Conservation (phyloP, 2,329 filamentous ascomycete species). For the Lecanosticta acicola region DNA sequence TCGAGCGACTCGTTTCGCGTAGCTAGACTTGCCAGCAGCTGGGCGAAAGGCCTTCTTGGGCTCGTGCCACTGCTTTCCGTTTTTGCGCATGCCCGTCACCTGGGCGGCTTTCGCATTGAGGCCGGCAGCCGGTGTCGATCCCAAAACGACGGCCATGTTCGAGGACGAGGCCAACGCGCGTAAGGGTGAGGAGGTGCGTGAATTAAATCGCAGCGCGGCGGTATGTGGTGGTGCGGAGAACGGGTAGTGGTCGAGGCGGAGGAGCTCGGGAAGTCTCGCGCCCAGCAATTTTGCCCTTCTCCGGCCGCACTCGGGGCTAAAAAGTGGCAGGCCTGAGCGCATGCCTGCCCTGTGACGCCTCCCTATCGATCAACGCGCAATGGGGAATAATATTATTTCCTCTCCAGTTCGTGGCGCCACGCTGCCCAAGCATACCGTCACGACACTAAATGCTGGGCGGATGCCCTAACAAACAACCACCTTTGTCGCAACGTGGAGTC, state of each 20-base stretch:
- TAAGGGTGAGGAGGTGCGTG: background rate
- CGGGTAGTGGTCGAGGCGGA: background rate
- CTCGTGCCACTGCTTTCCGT: conserved; percentile 93
- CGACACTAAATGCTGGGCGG: background rate
- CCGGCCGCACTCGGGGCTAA: no score
- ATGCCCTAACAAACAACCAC: no score
- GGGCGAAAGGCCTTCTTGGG: conserved; percentile 74
- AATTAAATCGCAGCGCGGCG: background rate
- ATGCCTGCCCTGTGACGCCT: no score
- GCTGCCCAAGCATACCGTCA: background rate
- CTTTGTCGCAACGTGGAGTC: background rate
- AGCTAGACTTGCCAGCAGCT: conserved; percentile 68
- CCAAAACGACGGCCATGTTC: conserved; percentile 18
- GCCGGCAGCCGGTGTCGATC: conserved; percentile 35
- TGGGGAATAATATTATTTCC: no score
- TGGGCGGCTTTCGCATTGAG: conserved; percentile 17
- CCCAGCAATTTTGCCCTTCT: background rate
- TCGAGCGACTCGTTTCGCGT: conserved; percentile 66
- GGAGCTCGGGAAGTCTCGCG: background rate
- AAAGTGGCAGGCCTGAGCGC: no score
- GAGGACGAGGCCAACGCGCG: background rate
- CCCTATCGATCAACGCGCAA: background rate
- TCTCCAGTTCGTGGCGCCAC: background rate
- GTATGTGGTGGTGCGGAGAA: background rate
- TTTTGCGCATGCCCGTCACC: conserved; percentile 65